Evolutionary conservation across 768 basidiomycete genomes (phyloP).

Genomic region (Kwoniella mangroviensis): DNA sequence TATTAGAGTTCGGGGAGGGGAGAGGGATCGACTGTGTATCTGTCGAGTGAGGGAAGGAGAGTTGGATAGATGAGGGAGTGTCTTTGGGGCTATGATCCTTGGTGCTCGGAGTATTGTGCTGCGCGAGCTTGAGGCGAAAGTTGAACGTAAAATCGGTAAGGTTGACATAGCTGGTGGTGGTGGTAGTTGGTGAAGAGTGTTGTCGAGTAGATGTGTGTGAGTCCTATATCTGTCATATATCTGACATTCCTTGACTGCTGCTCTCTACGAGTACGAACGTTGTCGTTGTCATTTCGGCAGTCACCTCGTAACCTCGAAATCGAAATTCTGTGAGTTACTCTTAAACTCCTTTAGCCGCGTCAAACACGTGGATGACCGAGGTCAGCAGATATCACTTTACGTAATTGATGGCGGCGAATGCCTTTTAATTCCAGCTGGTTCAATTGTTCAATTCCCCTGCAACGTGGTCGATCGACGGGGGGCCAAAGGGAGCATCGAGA

Average conservation of each 20-base stretch:
- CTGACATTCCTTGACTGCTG: neutral
- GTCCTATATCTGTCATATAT: too few species aligned
- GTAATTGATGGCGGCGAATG: neutral
- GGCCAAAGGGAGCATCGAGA: too few species aligned
- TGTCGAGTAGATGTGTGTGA: neutral
- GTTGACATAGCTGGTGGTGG: neutral
- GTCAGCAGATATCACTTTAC: neutral
- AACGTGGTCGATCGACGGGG: neutral
- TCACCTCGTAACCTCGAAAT: neutral
- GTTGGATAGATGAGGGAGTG: neutral
- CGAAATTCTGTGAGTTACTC: neutral
- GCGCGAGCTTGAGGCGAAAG: constrained; percentile 9
- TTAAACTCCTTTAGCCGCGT: constrained; percentile 1
- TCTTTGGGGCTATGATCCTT: neutral
- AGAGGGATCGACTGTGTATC: neutral
- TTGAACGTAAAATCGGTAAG: constrained; percentile 2
- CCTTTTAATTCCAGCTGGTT: neutral
- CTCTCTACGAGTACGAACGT: constrained; percentile 11
- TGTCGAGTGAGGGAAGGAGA: neutral
- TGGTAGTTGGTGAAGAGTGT: neutral
- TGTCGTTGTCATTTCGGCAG: constrained; percentile 13
- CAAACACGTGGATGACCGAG: constrained; percentile 7
- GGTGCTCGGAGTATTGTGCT: neutral
- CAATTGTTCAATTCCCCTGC: too few species aligned
- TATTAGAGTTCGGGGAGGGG: neutral